Evolutionary conservation across 176 grass and related monocot species (phyloP).

Genomic region (Urochloa ruziziensis): DNA sequence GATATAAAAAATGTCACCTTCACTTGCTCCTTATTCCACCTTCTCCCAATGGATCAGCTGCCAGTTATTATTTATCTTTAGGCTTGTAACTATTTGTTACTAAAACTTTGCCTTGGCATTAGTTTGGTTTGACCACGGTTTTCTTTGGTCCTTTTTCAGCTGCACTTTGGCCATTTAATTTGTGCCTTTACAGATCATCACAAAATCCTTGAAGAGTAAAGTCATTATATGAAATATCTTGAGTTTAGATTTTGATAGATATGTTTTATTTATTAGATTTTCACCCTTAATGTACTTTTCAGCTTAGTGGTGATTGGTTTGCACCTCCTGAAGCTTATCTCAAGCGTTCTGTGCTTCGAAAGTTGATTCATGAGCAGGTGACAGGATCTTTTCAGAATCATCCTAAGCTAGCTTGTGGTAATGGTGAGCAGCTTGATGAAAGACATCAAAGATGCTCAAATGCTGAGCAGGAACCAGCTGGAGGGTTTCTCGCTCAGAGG

Average conservation of each 20-base stretch:
- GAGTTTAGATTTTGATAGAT: conserved; percentile 1
- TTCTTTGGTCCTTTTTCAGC: background rate
- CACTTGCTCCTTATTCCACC: background rate
- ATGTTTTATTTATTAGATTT: conserved; percentile 12
- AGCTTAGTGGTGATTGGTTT: conserved; percentile 91
- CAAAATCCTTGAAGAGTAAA: conserved; percentile 15
- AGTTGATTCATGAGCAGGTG: conserved; percentile 70
- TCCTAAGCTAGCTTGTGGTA: conserved; percentile 20
- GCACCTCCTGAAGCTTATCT: conserved; percentile 78
- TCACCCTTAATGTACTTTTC: conserved; percentile 32
- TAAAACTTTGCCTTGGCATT: background rate
- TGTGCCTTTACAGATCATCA: background rate
- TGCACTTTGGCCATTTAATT: background rate
- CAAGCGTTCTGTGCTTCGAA: conserved; percentile 76
- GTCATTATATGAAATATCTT: background rate
- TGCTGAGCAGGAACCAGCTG: conserved; percentile 44
- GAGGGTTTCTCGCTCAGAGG: conserved; percentile 42
- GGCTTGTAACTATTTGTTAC: background rate
- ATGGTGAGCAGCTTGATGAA: conserved; percentile 42
- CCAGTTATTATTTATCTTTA: background rate
- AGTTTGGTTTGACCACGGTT: background rate
- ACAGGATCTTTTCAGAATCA: conserved; percentile 34
- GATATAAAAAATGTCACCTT: background rate
- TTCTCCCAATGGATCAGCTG: background rate
- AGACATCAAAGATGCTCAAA: conserved; percentile 40